phyloP scores from a whole-genome alignment of 2,329 filamentous ascomycete genomes.

The Calycina herbarum region DNA sequence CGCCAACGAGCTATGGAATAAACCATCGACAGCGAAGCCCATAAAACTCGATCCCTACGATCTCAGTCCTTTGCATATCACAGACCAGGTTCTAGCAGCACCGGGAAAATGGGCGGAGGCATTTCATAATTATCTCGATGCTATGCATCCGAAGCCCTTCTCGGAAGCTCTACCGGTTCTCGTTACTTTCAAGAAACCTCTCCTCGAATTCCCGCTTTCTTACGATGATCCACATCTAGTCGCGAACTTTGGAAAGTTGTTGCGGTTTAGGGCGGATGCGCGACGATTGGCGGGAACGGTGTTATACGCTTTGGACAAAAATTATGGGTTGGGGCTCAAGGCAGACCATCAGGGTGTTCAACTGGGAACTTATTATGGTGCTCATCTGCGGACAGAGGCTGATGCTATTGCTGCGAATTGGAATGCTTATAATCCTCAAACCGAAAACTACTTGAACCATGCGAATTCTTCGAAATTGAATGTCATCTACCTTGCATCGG shows the following conservation, averaged over 20 bases:
- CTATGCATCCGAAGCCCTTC: slow-evolving; percentile 7
- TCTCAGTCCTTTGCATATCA: slow-evolving; percentile 11
- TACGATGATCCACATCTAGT: slow-evolving; percentile 37
- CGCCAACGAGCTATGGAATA: slow-evolving; percentile 22
- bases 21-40: slow-evolving; percentile 19
- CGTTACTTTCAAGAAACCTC: slow-evolving; percentile 15
- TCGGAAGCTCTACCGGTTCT: slow-evolving; percentile 16
- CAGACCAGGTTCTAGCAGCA: slow-evolving; percentile 8
- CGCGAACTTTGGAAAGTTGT: slow-evolving; percentile 42
- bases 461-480: slow-evolving; percentile 32
- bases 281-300: slow-evolving; percentile 37
- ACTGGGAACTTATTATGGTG: slow-evolving; percentile 39
- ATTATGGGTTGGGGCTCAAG: slow-evolving; percentile 32
- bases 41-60: slow-evolving; percentile 6
- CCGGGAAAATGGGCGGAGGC: slow-evolving; percentile 18
- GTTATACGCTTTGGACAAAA: slow-evolving; percentile 36
- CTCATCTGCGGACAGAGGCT: slow-evolving; percentile 40
- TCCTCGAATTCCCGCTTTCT: slow-evolving; percentile 38
- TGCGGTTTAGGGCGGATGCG: slow-evolving; percentile 32
- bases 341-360: slow-evolving; percentile 32
- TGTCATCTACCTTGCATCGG: slow-evolving; percentile 45
- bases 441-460: slow-evolving; percentile 38
- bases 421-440: slow-evolving; percentile 39
- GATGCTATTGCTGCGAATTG: slow-evolving; percentile 40
- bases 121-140: slow-evolving; percentile 21